Base-by-base conservation (phyloP, 2,329 filamentous ascomycete genomes). In the Colletotrichum coccodes region DNA sequence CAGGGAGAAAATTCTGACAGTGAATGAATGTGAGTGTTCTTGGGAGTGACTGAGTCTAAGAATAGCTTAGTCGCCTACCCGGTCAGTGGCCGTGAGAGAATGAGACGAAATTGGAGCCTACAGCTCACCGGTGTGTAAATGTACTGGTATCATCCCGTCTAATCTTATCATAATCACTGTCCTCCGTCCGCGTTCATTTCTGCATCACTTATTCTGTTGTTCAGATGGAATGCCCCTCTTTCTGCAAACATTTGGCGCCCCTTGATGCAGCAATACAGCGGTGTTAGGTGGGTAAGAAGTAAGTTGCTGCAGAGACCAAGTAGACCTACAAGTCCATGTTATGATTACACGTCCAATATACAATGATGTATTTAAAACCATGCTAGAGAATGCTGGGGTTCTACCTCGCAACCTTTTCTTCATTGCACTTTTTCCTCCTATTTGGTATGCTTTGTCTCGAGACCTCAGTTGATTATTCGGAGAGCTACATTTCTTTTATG, bases 371-470 rank as follows among this genome's bases (percentile, higher is more conserved):
- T 42, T 53, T 40, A 23, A 28, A 56, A 34, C 30, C 26, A 2
- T 11, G 16, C 42, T n/a, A 23, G 38, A 56, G 40, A 23, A 30
- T 16, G 8, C 7, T 26, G 11, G 18, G 8, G 4, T 36, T 44
- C 64, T 36, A 36, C n/a, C 28, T 62, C 50, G 49, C 42, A 47
- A 42, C 32, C 3, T 38, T 38, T 60, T 54, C 32, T 54, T 60
- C 36, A 32, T 44, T 58, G 38, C n/a, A 42, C 14, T 6, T 7
- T 18, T 30, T 28, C 12, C 34, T 4, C 28, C 32, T 26, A 26
- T 5, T 8, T 5, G 14, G 34, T 16, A 26, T 16, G 14, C 30
- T 60, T 49, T 30, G 47, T 32, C 28, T n/a, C 26, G 36, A 32
- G 23, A 16, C 23, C 30, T 4, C 12, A 34, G 26, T 64, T 64